Evolutionary conservation across 129 eudicot species (phyloP).

Genomic region (Solidago caesia): DNA sequence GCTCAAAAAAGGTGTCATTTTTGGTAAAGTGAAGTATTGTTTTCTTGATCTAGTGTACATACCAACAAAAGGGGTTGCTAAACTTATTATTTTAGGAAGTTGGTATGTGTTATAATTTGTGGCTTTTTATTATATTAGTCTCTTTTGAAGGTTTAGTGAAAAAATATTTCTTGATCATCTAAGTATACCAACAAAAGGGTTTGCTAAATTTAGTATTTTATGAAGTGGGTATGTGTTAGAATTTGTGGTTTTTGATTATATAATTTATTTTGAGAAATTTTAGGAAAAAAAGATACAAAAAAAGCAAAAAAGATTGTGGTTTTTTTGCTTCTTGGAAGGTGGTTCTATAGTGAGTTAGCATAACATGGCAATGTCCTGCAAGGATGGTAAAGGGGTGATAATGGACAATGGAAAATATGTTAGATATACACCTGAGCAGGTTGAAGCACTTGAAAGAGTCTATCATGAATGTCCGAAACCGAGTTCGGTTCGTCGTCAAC

Average conservation of each 20-base stretch:
- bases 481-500: constrained; percentile 35
- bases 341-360: neutral
- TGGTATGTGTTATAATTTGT: constrained; percentile 2
- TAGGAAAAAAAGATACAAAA: neutral
- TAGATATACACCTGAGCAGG: constrained; percentile 43
- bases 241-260: constrained; percentile 23
- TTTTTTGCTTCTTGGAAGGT: constrained; percentile 9
- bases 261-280: constrained; percentile 13
- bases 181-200: neutral
- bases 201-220: neutral
- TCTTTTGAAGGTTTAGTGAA: constrained; percentile 26
- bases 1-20: constrained; percentile 15
- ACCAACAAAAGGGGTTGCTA: neutral
- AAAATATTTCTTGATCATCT: constrained; percentile 11
- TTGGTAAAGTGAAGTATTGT: neutral
- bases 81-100: constrained; percentile 5
- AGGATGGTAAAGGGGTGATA: constrained; percentile 39
- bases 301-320: constrained; percentile 4
- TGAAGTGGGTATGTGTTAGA: constrained; percentile 14
- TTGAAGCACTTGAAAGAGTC: constrained; percentile 44
- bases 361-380: constrained; percentile 36
- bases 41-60: constrained; percentile 7
- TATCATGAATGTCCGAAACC: constrained; percentile 42
- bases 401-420: constrained; percentile 41
- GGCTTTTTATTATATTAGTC: neutral